phyloP scores from a whole-genome alignment of 352 stramenopile species.

The Nothophytophthora sp. region DNA sequence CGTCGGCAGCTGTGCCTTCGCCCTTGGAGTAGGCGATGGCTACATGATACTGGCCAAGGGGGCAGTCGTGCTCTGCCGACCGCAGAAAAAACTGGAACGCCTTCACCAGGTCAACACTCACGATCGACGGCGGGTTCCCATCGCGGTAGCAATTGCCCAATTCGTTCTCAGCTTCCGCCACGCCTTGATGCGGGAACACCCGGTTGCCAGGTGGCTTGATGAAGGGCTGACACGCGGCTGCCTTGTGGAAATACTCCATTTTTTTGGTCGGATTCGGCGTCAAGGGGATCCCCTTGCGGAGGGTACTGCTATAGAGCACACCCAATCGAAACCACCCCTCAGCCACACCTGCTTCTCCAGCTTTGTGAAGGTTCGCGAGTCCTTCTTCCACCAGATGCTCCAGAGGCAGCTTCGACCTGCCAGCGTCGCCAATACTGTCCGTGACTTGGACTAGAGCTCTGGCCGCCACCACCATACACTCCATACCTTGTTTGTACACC shows the following conservation, averaged over 20 bases:
- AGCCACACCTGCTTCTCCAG: slow-evolving; percentile 33
- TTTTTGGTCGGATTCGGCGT: slow-evolving; percentile 24
- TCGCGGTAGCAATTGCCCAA: slow-evolving; percentile 38
- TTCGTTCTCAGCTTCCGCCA: slow-evolving; percentile 39
- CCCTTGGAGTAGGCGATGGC: slow-evolving; percentile 31
- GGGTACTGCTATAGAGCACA: slow-evolving; percentile 28
- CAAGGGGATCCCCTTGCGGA: slow-evolving; percentile 21
- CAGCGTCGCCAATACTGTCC: slow-evolving; percentile 22
- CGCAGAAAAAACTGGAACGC: slow-evolving; percentile 35
- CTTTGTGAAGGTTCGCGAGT: slow-evolving; percentile 23
- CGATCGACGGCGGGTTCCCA: slow-evolving; percentile 16
- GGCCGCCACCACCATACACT: slow-evolving; percentile 20
- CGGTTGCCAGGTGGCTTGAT: slow-evolving; percentile 31
- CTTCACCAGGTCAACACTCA: slow-evolving; percentile 19
- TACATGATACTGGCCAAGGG: slow-evolving; percentile 34
- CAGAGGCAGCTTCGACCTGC: slow-evolving; percentile 11
- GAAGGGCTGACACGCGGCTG: slow-evolving; percentile 30
- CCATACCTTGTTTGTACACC: slow-evolving; percentile 22
- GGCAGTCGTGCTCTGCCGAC: slow-evolving; percentile 38
- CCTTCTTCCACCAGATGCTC: slow-evolving; percentile 16
- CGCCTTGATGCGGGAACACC: slow-evolving; percentile 27
- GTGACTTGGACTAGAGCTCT: slow-evolving; percentile 21
- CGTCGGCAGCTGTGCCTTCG: slow-evolving; percentile 21
- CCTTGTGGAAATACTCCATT: slow-evolving; percentile 36
- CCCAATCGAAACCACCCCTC: slow-evolving; percentile 44